A percentile compares a stretch with the other conserved stretches of the same genome.
These are phyloP conservation scores for Colletotrichum destructivum DNA, from an alignment of 2,329 filamentous ascomycete genomes.

Conservation along the genomic window DNA sequence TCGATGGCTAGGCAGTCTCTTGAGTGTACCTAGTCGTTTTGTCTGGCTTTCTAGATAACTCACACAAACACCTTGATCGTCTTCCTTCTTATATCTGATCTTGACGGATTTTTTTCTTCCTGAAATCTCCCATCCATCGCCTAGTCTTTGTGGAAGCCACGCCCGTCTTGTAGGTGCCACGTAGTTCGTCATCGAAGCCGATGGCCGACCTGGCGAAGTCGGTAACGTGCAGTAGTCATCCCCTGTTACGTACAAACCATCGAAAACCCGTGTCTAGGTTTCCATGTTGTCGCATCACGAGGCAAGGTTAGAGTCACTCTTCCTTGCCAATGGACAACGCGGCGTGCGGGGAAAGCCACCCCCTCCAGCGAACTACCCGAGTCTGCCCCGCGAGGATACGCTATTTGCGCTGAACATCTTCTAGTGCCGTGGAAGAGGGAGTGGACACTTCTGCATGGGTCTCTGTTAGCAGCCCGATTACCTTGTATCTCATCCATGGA, in stretches of 20 bases:
- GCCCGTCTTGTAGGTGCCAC: neutral
- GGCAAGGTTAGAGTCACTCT: neutral
- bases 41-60: too few relatives aligned
- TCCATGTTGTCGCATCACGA: neutral
- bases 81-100: too few relatives aligned
- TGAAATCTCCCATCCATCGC: too few relatives aligned
- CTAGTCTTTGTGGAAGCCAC: too few relatives aligned
- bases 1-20: too few relatives aligned
- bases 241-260: neutral
- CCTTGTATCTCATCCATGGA: neutral
- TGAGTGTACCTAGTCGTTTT: too few relatives aligned
- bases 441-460: neutral
- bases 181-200: neutral
- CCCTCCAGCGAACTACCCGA: neutral
- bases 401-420: neutral
- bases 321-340: slow-evolving; percentile 13
- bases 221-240: neutral
- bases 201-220: too few relatives aligned
- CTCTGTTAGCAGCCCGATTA: neutral
- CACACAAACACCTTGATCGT: too few relatives aligned
- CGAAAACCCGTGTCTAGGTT: neutral
- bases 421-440: neutral
- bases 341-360: slow-evolving; percentile 32
- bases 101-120: too few relatives aligned
- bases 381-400: neutral